A percentile compares a stretch with the other conserved stretches of the same genome.
Evolutionary conservation across 2,329 filamentous ascomycete species (phyloP).

Genomic region (Dactylellina parvicollis): DNA sequence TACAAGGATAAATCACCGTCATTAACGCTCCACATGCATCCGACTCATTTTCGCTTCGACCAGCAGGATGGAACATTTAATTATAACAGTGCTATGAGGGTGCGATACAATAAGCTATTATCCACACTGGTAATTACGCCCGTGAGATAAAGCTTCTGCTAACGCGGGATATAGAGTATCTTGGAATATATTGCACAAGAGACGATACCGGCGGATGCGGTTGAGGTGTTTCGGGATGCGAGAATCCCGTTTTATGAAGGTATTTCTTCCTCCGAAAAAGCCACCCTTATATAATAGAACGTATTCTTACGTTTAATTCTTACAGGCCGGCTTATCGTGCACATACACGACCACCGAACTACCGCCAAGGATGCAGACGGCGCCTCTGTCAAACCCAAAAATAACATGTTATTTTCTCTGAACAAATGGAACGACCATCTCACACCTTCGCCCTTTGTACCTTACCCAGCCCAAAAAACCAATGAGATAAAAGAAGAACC

Average conservation of each 20-base stretch:
- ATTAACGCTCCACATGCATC: slow-evolving; percentile 83
- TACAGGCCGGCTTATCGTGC: slow-evolving; percentile 83
- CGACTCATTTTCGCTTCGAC: slow-evolving; percentile 89
- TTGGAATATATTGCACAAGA: slow-evolving; percentile 79
- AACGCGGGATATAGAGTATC: slow-evolving; percentile 61
- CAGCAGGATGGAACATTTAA: slow-evolving; percentile 90
- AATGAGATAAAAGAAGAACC: slow-evolving; percentile 39
- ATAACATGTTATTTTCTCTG: slow-evolving; percentile 78
- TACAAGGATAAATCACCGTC: slow-evolving; percentile 79
- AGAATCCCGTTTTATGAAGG: slow-evolving; percentile 90
- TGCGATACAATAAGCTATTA: slow-evolving; percentile 42
- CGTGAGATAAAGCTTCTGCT: not conserved
- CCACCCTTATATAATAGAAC: not conserved
- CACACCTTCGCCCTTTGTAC: slow-evolving; percentile 85
- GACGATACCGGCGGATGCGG: slow-evolving; percentile 87
- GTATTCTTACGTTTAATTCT: slow-evolving; percentile 3
- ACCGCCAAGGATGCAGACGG: slow-evolving; percentile 70
- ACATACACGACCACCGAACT: slow-evolving; percentile 87
- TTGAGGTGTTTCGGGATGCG: slow-evolving; percentile 77
- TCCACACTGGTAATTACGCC: not conserved
- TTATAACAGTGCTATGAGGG: slow-evolving; percentile 90
- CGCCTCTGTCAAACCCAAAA: slow-evolving; percentile 69
- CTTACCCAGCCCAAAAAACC: slow-evolving; percentile 71
- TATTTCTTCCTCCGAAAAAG: slow-evolving; percentile 57
- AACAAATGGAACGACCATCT: slow-evolving; percentile 92